A percentile compares a stretch with the other conserved stretches of the same genome.
Conservation (phyloP, 306 rosid genomes). For the Hippophae tibetana region DNA sequence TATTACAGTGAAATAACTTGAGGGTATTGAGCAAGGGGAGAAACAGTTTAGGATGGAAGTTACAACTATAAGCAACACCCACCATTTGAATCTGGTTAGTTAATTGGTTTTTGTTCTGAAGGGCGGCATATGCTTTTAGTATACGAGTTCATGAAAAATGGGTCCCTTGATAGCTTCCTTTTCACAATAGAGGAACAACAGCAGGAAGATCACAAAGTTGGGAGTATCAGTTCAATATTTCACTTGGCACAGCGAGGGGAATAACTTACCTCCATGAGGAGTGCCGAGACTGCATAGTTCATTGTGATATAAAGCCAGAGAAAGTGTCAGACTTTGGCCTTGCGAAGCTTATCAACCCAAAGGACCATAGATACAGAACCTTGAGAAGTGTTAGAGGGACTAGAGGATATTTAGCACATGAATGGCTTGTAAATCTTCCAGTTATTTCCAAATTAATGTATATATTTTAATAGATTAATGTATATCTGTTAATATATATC, state of each 20-base stretch:
- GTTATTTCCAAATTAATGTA: constrained; percentile 40
- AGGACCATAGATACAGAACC: constrained; percentile 55
- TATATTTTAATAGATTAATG: no score
- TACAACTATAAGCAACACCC: constrained; percentile 78
- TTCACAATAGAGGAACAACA: constrained; percentile 32
- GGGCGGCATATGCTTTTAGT: constrained; percentile 77
- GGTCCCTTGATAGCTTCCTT: constrained; percentile 59
- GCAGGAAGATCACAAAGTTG: constrained; percentile 40
- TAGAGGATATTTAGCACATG: constrained; percentile 79
- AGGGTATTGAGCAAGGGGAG: constrained; percentile 85
- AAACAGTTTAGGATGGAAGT: constrained; percentile 84
- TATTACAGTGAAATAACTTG: constrained; percentile 80
- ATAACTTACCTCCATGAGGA: constrained; percentile 86
- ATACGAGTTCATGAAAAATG: constrained; percentile 77
- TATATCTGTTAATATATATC: no score
- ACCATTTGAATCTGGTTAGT: constrained; percentile 81
- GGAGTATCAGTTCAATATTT: constrained; percentile 55
- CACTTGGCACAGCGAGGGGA: constrained; percentile 77
- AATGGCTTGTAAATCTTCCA: constrained; percentile 81
- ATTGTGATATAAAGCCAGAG: constrained; percentile 83
- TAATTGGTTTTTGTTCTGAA: constrained; percentile 86
- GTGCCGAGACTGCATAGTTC: constrained; percentile 80
- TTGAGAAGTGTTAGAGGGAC: constrained; percentile 70
- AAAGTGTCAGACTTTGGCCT: constrained; percentile 91
- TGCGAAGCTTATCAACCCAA: constrained; percentile 50